These are phyloP conservation scores for Amanita thiersii DNA, from an alignment of 768 basidiomycete species.

Conservation along the genomic window DNA sequence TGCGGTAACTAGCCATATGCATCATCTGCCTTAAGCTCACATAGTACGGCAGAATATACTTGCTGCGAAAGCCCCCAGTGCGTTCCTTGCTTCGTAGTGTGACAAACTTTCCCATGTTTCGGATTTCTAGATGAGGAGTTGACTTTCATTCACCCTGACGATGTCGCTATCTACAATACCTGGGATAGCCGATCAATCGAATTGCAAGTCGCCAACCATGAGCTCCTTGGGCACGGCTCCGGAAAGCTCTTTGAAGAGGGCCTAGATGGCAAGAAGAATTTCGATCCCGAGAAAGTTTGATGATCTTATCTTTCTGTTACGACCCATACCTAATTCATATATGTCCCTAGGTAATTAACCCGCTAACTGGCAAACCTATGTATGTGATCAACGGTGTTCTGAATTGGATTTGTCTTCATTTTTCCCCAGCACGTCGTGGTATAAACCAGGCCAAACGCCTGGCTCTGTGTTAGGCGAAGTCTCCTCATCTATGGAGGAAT, in stretches of 20 bases:
- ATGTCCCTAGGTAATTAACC: slow-evolving; percentile 58
- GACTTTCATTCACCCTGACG: slow-evolving; percentile 78
- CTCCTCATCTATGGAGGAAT: slow-evolving; percentile 89
- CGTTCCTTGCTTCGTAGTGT: slow-evolving; percentile 13
- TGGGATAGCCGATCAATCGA: slow-evolving; percentile 81
- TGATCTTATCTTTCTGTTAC: not conserved
- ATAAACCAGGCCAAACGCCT: slow-evolving; percentile 80
- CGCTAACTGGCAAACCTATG: slow-evolving; percentile 72
- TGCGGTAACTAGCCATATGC: slow-evolving; percentile 37
- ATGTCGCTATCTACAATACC: slow-evolving; percentile 61
- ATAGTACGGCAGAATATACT: slow-evolving; percentile 56
- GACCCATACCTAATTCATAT: not conserved
- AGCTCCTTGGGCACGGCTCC: slow-evolving; percentile 78
- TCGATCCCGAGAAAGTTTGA: slow-evolving; percentile 57
- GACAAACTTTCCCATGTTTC: not conserved
- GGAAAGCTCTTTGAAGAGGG: slow-evolving; percentile 79
- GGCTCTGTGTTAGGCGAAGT: slow-evolving; percentile 80
- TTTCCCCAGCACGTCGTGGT: slow-evolving; percentile 63
- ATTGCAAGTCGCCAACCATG: slow-evolving; percentile 87
- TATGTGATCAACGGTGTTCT: slow-evolving; percentile 21
- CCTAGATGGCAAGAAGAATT: slow-evolving; percentile 72
- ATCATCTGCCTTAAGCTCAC: not conserved
- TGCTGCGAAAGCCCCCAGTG: slow-evolving; percentile 80
- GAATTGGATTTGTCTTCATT: slow-evolving; percentile 4
- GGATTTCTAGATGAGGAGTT: slow-evolving; percentile 59